Percentiles rank a stretch among this genome's conserved stretches.
These are phyloP conservation scores for Pleodorina starrii DNA, from an alignment of 139 green algal genomes.

Conservation along the genomic window DNA sequence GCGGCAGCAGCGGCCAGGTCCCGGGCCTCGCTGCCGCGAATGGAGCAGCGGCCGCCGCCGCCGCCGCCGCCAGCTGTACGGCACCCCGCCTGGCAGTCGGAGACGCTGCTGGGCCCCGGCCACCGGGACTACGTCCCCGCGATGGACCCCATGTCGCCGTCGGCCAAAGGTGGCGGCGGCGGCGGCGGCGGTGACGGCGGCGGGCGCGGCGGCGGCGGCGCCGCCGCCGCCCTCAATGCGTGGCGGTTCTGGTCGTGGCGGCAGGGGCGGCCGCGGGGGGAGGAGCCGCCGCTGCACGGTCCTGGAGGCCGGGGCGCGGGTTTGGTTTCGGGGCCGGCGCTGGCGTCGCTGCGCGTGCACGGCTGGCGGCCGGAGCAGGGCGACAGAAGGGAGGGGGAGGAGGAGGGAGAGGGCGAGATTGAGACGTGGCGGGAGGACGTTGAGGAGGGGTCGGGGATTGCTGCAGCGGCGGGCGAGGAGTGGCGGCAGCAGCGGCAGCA, in stretches of 20 bases:
- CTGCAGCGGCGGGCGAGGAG: too few species aligned
- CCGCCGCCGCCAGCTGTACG: too few species aligned
- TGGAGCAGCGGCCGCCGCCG: not conserved
- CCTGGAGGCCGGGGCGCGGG: not conserved
- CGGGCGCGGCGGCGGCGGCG: not conserved
- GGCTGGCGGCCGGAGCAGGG: not conserved
- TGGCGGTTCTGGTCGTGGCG: constrained; percentile 13
- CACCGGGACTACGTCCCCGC: constrained; percentile 1
- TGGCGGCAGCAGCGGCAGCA: not conserved
- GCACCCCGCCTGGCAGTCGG: constrained; percentile 25
- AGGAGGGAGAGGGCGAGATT: not conserved
- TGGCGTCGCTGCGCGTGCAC: not conserved
- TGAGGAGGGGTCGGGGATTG: not conserved
- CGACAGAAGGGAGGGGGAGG: too few species aligned
- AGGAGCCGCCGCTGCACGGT: not conserved
- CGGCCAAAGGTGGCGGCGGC: too few species aligned
- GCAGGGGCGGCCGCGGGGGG: not conserved
- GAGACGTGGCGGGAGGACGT: not conserved
- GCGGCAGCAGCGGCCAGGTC: not conserved
- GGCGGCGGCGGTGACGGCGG: constrained; percentile 6
- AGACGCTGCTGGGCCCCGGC: constrained; percentile 19
- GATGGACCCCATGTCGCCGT: not conserved
- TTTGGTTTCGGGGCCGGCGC: not conserved
- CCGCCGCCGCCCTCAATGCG: not conserved
- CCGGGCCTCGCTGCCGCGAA: not conserved